Evolutionary conservation across 2,329 filamentous ascomycete genomes (phyloP), one percentile per base, ranked within the genome.

Genomic region (Amphichorda felina): DNA sequence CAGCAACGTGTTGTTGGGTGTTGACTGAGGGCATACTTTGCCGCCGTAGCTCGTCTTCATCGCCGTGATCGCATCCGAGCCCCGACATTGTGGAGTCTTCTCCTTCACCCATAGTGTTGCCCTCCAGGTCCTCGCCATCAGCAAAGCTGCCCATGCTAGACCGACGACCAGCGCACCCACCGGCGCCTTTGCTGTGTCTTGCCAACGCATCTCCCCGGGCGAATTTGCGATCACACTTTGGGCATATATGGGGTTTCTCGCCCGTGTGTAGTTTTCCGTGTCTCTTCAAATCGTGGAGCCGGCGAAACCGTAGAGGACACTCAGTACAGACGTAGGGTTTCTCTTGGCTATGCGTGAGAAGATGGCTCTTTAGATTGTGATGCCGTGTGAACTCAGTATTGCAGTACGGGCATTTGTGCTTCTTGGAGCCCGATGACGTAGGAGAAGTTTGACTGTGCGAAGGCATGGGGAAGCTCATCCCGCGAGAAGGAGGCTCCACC

Each of bases 201-300:
- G 91, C 91, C 36, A 98, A 63, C 18, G 91, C 91, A 66, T 98
- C 91, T 10, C 91, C 91, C 44, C 91, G 80, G 30, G 91, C 91
- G 60, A 98, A 98, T 46, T 88, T 85, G 41, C 91, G 77, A 45
- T 93, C 86, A 55, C 91, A 98, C 55, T 93, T 95, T 28, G 84
- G 82, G 50, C 91, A 98, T 8, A 91, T 82, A 50, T 98, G 91
- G 10, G 88, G 88, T 50, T 93, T 80, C 63, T 98, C 91, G 37
- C 91, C 91, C 0, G 89, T 96, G 53, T 98, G 91, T 16, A 98
- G 72, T 60, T 98, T 98, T 44, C 82, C 87, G 55, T 98, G 91
- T 28, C 91, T 78, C 64, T 98, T 98, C 45, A 98, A 62, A 51
- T 98, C 91, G 54, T 98, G 91, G 35, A 96, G 68, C 43, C 91